Percentiles rank a stretch among this genome's conserved stretches.
phyloP scores from a whole-genome alignment of 768 basidiomycete genomes.

The Termitomyces sp. region DNA sequence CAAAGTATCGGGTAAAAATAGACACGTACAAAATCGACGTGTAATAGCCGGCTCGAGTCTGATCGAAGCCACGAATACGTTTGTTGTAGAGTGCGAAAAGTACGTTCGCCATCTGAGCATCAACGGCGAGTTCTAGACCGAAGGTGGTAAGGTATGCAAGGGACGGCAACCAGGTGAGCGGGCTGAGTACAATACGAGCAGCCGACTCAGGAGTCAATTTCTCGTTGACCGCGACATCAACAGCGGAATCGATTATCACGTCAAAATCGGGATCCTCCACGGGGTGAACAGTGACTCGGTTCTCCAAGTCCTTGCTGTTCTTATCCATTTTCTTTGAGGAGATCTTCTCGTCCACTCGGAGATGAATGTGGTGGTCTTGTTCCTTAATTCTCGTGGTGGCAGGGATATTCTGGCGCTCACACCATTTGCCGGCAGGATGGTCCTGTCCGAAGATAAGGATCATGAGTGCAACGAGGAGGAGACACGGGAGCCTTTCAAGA shows the following conservation, averaged over 20 bases:
- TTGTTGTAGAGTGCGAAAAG: slow-evolving; percentile 33
- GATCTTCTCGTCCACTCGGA: neutral
- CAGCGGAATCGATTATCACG: slow-evolving; percentile 19
- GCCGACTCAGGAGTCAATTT: slow-evolving; percentile 29
- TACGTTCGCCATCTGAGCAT: slow-evolving; percentile 44
- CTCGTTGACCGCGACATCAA: slow-evolving; percentile 43
- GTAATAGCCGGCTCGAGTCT: slow-evolving; percentile 48
- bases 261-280: neutral
- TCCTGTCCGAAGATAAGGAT: slow-evolving; percentile 44
- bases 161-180: slow-evolving; percentile 50
- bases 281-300: neutral
- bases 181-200: slow-evolving; percentile 27
- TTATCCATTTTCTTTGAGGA: neutral
- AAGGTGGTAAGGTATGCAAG: slow-evolving; percentile 51
- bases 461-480: slow-evolving; percentile 35
- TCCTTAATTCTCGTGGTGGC: slow-evolving; percentile 18
- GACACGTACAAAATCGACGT: slow-evolving; percentile 22
- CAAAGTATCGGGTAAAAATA: neutral
- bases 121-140: slow-evolving; percentile 52
- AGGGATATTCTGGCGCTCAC: slow-evolving; percentile 33
- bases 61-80: slow-evolving; percentile 30
- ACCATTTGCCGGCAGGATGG: slow-evolving; percentile 50
- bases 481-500: slow-evolving; percentile 32
- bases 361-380: slow-evolving; percentile 1
- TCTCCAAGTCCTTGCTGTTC: neutral